phyloP scores from a whole-genome alignment of 306 rosid genomes.

The Corylus avellana region DNA sequence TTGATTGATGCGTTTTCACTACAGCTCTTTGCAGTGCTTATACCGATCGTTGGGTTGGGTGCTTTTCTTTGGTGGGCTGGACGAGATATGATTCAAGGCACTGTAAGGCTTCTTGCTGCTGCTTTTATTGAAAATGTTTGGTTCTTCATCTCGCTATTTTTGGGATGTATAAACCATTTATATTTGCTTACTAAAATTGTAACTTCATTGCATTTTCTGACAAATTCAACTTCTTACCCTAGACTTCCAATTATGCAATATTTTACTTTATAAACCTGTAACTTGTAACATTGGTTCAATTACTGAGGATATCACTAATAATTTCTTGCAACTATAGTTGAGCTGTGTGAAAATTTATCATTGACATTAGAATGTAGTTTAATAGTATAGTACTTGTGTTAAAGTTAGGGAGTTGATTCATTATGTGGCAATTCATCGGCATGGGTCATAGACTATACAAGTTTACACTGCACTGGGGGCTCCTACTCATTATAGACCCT shows the following conservation, averaged over 20 bases:
- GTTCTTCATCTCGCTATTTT: constrained; percentile 10
- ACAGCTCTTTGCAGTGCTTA: constrained; percentile 78
- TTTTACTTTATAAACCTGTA: neutral
- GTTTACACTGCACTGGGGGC: too few relatives aligned
- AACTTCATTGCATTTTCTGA: neutral
- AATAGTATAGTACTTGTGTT: neutral
- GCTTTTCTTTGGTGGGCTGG: constrained; percentile 99
- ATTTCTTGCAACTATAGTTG: neutral
- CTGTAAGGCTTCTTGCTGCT: constrained; percentile 51
- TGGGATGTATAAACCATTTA: constrained; percentile 4
- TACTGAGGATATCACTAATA: neutral
- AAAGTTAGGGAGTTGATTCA: neutral
- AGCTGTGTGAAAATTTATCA: neutral
- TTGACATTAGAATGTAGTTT: neutral
- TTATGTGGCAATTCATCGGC: neutral
- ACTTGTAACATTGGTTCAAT: neutral
- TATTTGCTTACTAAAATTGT: neutral
- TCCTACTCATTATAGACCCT: too few relatives aligned
- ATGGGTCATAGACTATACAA: neutral
- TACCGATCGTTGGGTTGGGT: constrained; percentile 87
- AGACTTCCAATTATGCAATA: neutral
- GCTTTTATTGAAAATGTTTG: constrained; percentile 20
- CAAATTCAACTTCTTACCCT: neutral
- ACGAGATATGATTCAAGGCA: constrained; percentile 85
- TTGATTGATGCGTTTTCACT: constrained; percentile 22